Conservation (phyloP, 23 red algal genomes). For the Chondrus crispus region DNA sequence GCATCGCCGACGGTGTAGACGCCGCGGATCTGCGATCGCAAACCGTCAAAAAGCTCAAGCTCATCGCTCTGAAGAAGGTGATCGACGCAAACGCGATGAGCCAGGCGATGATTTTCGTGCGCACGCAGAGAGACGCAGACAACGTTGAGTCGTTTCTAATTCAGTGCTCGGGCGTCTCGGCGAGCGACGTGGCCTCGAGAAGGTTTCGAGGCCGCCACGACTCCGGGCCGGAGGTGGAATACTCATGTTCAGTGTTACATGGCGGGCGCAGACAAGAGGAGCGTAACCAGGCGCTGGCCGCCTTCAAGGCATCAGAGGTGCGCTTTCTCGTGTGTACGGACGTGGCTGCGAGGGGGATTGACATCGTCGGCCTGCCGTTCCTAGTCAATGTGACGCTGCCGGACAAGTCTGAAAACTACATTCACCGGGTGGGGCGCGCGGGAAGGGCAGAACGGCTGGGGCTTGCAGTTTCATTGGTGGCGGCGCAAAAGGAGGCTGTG, state of each 20-base stretch:
- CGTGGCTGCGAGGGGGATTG: conserved; percentile 91
- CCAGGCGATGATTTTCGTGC: conserved; percentile 87
- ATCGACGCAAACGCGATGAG: conserved; percentile 80
- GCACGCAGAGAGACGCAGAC: conserved; percentile 81
- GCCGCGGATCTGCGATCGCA: conserved; percentile 62
- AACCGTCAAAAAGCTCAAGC: conserved; percentile 76
- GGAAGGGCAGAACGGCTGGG: conserved; percentile 81
- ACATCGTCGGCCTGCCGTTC: conserved; percentile 79
- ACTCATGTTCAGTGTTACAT: conserved; percentile 72
- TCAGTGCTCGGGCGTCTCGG: conserved; percentile 15
- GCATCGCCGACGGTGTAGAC: background rate
- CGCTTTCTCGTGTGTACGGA: conserved; percentile 93
- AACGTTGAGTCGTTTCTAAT: conserved; percentile 72
- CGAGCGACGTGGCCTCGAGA: background rate
- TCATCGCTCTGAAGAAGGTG: conserved; percentile 40
- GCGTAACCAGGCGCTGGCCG: conserved; percentile 52
- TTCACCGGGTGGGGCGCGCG: conserved; percentile 91
- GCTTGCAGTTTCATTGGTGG: conserved; percentile 79
- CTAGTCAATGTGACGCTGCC: conserved; percentile 82
- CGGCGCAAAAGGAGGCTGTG: conserved; percentile 74
- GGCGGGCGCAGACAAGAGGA: conserved; percentile 65
- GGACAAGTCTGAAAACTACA: conserved; percentile 79
- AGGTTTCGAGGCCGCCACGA: conserved; percentile 40
- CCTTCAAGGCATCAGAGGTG: conserved; percentile 71
- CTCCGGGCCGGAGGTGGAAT: conserved; percentile 51